These are phyloP conservation scores for Laburnicola sp. DNA, from an alignment of 2,329 filamentous ascomycete species.

Conservation along the genomic window DNA sequence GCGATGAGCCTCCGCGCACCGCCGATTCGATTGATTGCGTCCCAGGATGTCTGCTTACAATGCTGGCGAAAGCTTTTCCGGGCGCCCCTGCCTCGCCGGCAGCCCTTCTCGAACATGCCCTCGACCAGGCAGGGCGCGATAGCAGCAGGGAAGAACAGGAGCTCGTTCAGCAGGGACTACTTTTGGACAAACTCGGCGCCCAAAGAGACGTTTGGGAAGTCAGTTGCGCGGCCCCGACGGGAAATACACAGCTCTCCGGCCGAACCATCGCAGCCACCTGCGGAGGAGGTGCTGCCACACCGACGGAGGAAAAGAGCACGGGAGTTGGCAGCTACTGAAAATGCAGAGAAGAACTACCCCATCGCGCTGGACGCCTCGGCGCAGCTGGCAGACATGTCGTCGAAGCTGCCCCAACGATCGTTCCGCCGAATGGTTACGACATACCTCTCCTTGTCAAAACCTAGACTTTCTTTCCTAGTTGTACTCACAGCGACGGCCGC, in stretches of 20 bases:
- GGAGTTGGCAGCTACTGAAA: constrained; percentile 7
- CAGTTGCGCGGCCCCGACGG: constrained; percentile 25
- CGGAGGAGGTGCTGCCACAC: constrained; percentile 40
- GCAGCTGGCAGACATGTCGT: constrained; percentile 60
- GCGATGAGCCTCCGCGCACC: constrained; percentile 45
- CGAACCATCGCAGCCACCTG: constrained; percentile 12
- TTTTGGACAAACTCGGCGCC: constrained; percentile 45
- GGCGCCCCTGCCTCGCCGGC: constrained; percentile 25
- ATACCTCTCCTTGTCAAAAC: constrained; percentile 91
- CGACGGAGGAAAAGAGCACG: constrained; percentile 34
- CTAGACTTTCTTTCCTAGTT: constrained; percentile 86
- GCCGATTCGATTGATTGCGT: constrained; percentile 33
- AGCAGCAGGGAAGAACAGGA: constrained; percentile 34
- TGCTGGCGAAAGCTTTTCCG: constrained; percentile 39
- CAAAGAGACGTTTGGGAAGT: constrained; percentile 35
- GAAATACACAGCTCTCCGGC: constrained; percentile 39
- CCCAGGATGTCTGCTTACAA: constrained; percentile 39
- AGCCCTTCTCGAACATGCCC: constrained; percentile 33
- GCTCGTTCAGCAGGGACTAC: constrained; percentile 43
- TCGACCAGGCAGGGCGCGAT: constrained; percentile 33
- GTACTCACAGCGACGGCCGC: constrained; percentile 87
- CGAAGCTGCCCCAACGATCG: constrained; percentile 59
- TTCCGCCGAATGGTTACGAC: constrained; percentile 71
- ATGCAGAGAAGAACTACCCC: constrained; percentile 34
- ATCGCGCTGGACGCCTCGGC: constrained; percentile 63